These are phyloP conservation scores for Pythium biforme DNA, from an alignment of 352 stramenopile genomes.

Conservation along the genomic window DNA sequence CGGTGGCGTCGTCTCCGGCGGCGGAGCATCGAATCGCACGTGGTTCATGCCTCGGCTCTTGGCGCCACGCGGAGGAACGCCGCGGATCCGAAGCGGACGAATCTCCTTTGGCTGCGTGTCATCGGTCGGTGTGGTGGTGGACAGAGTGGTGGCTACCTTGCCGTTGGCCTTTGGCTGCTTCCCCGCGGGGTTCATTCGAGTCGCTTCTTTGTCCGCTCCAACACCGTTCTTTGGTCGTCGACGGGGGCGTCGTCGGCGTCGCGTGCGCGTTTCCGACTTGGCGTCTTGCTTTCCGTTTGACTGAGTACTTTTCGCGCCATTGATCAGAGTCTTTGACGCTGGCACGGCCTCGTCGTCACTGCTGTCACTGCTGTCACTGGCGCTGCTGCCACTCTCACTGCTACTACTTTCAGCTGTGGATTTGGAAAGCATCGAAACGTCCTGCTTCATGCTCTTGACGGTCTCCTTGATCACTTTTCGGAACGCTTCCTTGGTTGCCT, in stretches of 20 bases:
- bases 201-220: neutral
- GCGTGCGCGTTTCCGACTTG: conserved; percentile 7
- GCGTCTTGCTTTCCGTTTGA: conserved; percentile 1
- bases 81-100: conserved; percentile 29
- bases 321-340: conserved; percentile 8
- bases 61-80: conserved; percentile 3
- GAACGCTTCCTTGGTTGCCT: conserved; percentile 17
- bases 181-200: neutral
- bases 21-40: conserved; percentile 25
- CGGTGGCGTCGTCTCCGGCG: neutral
- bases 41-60: conserved; percentile 15
- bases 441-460: conserved; percentile 15
- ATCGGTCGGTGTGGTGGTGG: neutral
- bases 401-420: neutral
- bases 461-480: conserved; percentile 16
- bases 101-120: conserved; percentile 14
- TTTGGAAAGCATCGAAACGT: neutral
- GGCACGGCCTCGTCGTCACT: conserved; percentile 17
- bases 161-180: neutral
- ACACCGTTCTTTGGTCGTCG: conserved; percentile 22
- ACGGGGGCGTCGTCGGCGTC: conserved; percentile 23
- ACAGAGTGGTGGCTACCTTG: neutral
- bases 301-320: neutral
- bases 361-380: conserved; percentile 5
- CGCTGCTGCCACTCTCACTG: conserved; percentile 10